Evolutionary conservation across 2,329 filamentous ascomycete genomes (phyloP).

Genomic region (Hymenoscyphus fraxineus): DNA sequence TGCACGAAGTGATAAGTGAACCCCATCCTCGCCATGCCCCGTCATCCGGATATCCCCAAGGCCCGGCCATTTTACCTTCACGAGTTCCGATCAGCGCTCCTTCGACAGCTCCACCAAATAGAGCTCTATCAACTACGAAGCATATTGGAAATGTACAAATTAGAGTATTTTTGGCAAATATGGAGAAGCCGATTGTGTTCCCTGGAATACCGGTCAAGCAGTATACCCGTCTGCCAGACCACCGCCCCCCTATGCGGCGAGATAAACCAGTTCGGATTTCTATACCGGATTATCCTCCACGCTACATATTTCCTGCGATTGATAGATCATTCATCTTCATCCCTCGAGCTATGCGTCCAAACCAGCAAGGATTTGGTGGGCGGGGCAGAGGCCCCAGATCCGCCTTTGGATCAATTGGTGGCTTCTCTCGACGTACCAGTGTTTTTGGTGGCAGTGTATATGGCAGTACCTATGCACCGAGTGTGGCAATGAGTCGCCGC

Average conservation of each 20-base stretch:
- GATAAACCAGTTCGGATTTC: constrained; percentile 97
- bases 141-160: constrained; percentile 82
- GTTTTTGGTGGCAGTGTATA: constrained; percentile 64
- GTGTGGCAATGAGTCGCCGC: constrained; percentile 80
- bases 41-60: constrained; percentile 24
- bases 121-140: constrained; percentile 77
- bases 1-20: constrained; percentile 70
- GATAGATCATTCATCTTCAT: constrained; percentile 98
- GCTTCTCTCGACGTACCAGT: constrained; percentile 76
- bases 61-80: constrained; percentile 39
- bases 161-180: constrained; percentile 72
- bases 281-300: constrained; percentile 71
- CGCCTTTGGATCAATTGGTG: constrained; percentile 62
- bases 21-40: constrained; percentile 33
- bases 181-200: constrained; percentile 68
- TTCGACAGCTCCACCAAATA: constrained; percentile 63
- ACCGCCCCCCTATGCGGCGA: constrained; percentile 85
- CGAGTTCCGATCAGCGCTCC: constrained; percentile 38
- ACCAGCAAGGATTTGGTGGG: constrained; percentile 72
- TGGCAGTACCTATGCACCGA: constrained; percentile 80
- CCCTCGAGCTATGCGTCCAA: constrained; percentile 85
- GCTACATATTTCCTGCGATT: constrained; percentile 85
- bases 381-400: constrained; percentile 66
- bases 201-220: constrained; percentile 78
- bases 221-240: constrained; percentile 91